phyloP scores from a whole-genome alignment of 768 basidiomycete species.

The Exidia glandulosa region DNA sequence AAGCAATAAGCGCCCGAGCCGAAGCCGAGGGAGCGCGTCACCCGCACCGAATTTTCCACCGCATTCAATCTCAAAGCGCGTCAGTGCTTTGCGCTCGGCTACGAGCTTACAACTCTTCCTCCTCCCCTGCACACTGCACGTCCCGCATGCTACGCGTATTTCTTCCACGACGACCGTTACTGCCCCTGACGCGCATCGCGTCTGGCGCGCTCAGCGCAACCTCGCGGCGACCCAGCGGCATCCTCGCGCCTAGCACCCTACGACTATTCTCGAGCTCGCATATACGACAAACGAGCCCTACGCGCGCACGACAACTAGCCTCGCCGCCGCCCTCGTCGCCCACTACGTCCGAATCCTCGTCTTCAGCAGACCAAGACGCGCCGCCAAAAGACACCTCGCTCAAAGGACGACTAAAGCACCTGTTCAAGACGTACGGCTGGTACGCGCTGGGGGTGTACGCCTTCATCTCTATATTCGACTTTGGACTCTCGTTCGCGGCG shows the following conservation, averaged over 20 bases:
- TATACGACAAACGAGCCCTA: too few species aligned
- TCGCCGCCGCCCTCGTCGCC: background rate
- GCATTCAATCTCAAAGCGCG: background rate
- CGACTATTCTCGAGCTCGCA: background rate
- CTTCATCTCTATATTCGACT: conserved; percentile 64
- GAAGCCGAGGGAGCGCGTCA: background rate
- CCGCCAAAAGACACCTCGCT: conserved; percentile 25
- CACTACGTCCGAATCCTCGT: background rate
- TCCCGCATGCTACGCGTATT: background rate
- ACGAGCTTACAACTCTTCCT: background rate
- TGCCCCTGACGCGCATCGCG: background rate
- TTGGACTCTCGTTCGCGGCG: conserved; percentile 70
- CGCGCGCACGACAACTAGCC: background rate
- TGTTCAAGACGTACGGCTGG: conserved; percentile 91
- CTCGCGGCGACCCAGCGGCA: background rate
- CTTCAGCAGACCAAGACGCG: background rate
- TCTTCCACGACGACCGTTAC: background rate
- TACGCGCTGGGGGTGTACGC: conserved; percentile 89
- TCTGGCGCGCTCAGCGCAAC: background rate
- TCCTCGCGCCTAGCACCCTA: background rate
- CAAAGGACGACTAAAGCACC: conserved; percentile 62
- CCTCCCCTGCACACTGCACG: background rate
- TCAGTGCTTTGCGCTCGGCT: background rate
- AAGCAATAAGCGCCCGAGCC: too few species aligned
- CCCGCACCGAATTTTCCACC: background rate